Evolutionary conservation across 306 rosid genomes (phyloP).

Genomic region (Cotoneaster glaucophyllus): DNA sequence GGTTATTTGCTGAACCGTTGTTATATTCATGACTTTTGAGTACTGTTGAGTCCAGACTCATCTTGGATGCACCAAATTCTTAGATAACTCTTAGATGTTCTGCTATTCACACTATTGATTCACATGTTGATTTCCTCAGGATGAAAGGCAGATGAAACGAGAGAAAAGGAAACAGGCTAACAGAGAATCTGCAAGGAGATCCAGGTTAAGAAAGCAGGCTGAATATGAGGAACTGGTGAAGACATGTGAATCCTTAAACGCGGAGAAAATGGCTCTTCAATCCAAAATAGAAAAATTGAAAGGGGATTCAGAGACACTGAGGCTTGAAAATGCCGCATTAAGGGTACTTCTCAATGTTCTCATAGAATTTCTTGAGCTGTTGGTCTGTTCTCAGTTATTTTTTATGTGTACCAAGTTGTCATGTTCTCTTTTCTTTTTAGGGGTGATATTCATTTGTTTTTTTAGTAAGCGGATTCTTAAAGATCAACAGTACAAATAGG

Average conservation of each 20-base stretch:
- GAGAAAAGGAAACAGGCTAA: constrained; percentile 36
- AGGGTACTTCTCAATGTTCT: constrained; percentile 17
- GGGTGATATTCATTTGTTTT: neutral
- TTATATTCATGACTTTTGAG: constrained; percentile 7
- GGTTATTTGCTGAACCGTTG: constrained; percentile 8
- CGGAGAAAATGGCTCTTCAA: constrained; percentile 19
- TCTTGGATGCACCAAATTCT: neutral
- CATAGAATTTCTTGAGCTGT: neutral
- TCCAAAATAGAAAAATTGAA: constrained; percentile 19
- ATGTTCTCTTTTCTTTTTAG: neutral
- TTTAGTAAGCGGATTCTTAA: neutral
- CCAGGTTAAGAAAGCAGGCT: constrained; percentile 32
- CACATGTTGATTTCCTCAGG: constrained; percentile 11
- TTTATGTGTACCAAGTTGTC: neutral
- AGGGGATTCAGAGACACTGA: constrained; percentile 12
- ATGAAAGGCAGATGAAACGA: constrained; percentile 30
- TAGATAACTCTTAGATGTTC: neutral
- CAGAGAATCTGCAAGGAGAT: constrained; percentile 36
- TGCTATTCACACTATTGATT: neutral
- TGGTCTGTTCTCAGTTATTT: neutral
- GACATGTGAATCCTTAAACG: constrained; percentile 17
- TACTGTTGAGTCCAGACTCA: neutral
- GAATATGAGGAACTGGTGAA: constrained; percentile 24
- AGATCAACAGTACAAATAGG: neutral
- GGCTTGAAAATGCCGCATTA: constrained; percentile 27